Conservation (phyloP, 176 grass and related monocot species). For the Cymbopogon citratus region DNA sequence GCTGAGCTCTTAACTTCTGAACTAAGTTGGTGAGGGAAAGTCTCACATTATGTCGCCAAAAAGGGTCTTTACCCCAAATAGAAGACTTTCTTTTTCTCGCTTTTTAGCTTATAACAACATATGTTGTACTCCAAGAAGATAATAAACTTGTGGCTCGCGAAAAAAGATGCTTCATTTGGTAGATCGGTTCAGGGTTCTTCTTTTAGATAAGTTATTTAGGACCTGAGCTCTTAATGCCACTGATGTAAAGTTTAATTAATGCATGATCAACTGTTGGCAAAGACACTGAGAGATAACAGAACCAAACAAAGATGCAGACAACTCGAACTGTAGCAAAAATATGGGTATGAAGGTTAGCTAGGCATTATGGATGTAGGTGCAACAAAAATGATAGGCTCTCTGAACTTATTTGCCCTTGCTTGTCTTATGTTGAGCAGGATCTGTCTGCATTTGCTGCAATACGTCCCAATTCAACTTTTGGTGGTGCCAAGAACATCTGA, state of each 20-base stretch:
- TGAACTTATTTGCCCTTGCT: slow-evolving; percentile 23
- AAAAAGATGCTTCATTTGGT: background rate
- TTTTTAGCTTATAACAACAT: background rate
- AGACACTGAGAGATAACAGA: background rate
- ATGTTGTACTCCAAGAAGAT: background rate
- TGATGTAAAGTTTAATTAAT: background rate
- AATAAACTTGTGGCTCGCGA: background rate
- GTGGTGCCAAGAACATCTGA: slow-evolving; percentile 62
- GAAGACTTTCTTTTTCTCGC: background rate
- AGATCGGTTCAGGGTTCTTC: background rate
- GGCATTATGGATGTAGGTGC: background rate
- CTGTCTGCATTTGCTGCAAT: slow-evolving; percentile 46
- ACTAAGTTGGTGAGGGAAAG: background rate
- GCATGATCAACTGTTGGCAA: background rate
- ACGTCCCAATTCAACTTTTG: slow-evolving; percentile 55
- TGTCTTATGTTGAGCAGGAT: slow-evolving; percentile 49
- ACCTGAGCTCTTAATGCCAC: background rate
- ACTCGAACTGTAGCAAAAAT: background rate
- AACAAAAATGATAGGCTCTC: slow-evolving; percentile 9
- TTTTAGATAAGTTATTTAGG: background rate
- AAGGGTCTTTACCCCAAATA: background rate
- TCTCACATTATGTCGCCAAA: background rate
- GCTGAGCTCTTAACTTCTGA: background rate
- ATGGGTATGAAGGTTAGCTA: background rate
- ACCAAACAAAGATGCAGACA: background rate